Evolutionary conservation across 441 rosid genomes (phyloP).

Genomic region (Adansonia gregorii): DNA sequence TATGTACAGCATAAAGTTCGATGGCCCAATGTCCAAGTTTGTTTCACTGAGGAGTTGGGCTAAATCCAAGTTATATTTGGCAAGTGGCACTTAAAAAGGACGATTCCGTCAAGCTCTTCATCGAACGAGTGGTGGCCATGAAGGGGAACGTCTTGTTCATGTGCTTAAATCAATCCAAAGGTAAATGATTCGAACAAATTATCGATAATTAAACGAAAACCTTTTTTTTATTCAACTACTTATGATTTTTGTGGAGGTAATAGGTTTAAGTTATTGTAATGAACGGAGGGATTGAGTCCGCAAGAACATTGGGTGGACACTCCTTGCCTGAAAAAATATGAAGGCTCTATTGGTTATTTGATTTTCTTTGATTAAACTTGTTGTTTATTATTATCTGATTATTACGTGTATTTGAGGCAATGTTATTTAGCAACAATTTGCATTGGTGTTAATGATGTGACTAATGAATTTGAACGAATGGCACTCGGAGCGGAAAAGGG

Average conservation of each 20-base stretch:
- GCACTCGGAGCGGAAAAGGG: slow-evolving; percentile 34
- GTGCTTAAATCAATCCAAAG: slow-evolving; percentile 60
- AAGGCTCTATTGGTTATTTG: background rate
- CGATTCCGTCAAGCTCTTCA: background rate
- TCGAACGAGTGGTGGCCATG: slow-evolving; percentile 42
- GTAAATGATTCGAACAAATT: slow-evolving; percentile 36
- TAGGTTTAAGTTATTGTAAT: background rate
- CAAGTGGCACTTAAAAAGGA: background rate
- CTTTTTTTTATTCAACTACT: background rate
- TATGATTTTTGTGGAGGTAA: background rate
- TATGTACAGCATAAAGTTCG: background rate
- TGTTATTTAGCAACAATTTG: slow-evolving; percentile 69
- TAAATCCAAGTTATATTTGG: background rate
- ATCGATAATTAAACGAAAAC: background rate
- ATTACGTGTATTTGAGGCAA: background rate
- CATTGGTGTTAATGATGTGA: slow-evolving; percentile 94
- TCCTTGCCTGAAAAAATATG: slow-evolving; percentile 81
- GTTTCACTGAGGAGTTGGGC: background rate
- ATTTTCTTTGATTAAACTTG: background rate
- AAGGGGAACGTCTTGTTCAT: slow-evolving; percentile 64
- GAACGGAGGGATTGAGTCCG: slow-evolving; percentile 60
- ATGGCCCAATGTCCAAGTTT: background rate
- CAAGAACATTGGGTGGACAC: slow-evolving; percentile 52
- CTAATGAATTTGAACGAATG: slow-evolving; percentile 84
- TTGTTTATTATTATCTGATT: slow-evolving; percentile 13